Conservation (phyloP, 352 stramenopile genomes). For the Aphanomyces invadans region DNA sequence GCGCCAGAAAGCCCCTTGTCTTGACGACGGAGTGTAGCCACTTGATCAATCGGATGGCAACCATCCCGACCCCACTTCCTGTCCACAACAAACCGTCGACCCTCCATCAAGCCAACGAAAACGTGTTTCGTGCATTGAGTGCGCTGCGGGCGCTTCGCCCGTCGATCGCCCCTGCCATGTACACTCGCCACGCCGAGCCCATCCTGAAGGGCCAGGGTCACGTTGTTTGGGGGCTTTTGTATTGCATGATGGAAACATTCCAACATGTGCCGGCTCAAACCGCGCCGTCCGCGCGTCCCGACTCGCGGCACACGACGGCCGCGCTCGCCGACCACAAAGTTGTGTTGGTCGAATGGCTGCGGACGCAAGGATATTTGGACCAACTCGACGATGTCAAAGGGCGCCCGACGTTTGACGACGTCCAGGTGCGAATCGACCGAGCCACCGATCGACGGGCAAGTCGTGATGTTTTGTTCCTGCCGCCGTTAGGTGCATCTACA, state of each 20-base stretch:
- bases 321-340: background rate
- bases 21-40: no score
- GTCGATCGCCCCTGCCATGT: background rate
- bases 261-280: background rate
- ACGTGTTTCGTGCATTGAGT: background rate
- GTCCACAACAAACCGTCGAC: background rate
- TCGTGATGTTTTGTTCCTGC: no score
- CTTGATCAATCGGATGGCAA: slow-evolving; percentile 4
- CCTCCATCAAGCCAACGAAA: slow-evolving; percentile 13
- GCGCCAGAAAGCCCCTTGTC: no score
- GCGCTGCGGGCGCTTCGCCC: background rate
- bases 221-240: slow-evolving; percentile 4
- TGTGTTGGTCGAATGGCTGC: background rate
- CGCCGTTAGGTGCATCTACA: background rate
- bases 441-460: no score
- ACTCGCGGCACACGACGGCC: background rate
- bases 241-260: background rate
- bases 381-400: background rate
- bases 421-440: slow-evolving; percentile 9
- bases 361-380: background rate
- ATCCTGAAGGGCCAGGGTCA: slow-evolving; percentile 6
- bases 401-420: background rate
- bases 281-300: background rate
- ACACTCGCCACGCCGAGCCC: background rate
- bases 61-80: background rate